Base-by-base conservation (phyloP, 495 filamentous ascomycete genomes). In the Podospora tetraspora region DNA sequence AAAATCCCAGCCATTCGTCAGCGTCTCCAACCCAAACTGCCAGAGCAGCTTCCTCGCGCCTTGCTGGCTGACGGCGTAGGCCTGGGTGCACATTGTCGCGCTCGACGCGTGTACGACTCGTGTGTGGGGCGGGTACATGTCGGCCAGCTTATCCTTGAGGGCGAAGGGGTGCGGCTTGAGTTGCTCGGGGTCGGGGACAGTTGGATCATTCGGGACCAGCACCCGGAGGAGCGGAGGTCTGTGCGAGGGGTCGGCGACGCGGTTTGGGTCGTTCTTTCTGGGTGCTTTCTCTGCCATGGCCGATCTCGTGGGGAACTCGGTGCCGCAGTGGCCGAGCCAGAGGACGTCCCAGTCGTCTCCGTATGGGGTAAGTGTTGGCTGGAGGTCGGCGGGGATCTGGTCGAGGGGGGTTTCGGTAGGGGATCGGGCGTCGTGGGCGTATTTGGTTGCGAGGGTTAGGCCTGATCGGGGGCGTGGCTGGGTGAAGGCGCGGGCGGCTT, bases 321-420 rank as follows among this genome's bases (percentile, higher is more conserved):
- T 81, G 25, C 82, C 81, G 72, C 83, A 84, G 70, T 82, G 82
- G 29, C 83, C 83, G 0, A 85, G 78, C 83, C 81, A 85, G 19
- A 85, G 73, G 27, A 85, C 66, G 70, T 85, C 84, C 83, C 82
- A 85, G 56, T 71, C 69, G 29, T 80, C 76, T 4, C 83, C 82
- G 68, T 82, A 85, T 3, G 75, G 75, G 2, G 67, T 65, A 6
- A 67, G 12, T 4, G 19, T 63, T 52, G 67, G 63, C 0, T 12
- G 63, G 11, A 61, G 57, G 16, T 61, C 56, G 61, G 24, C 9
- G 0, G 68, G 70, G 3, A 71, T 1, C 4, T 62, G 29, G 0
- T 25, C 11, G 11, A 71, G 12, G 3, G 34, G 59, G 19, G 61
- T 29, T 3, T 68, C 73, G 16, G 19, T 16, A 3, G 32, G 56